Base-by-base conservation (phyloP, 2,329 filamentous ascomycete genomes). In the Knufia fluminis region DNA sequence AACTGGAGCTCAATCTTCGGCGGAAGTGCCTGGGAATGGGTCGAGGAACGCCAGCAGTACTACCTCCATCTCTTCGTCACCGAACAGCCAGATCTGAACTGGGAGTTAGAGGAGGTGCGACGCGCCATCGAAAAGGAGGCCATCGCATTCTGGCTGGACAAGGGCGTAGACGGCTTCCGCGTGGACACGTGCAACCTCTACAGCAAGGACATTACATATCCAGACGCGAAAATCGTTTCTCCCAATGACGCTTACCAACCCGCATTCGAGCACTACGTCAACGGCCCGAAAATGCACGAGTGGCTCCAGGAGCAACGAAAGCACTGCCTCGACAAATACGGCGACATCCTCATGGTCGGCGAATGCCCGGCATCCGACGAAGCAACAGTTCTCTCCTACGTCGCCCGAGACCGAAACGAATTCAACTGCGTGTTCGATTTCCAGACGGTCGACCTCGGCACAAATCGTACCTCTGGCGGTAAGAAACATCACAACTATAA, bases 1-100 rank as follows among this genome's bases (percentile, higher is more conserved):
- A 83, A 77, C 52, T 77, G 74, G 73, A 40, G 62, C 4, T 63
- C 61, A 38, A 66, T 67, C 26, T 67, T 70, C 48, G 63, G 64
- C 4, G 67, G 68, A n/a, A 58, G 53, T 42, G 58, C 58, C 3
- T 60, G 58, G 58, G 57, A 59, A 38, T 60, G 57, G 39, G 53
- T 53, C 20, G 38, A 38, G n/a, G 54, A 56, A 32, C 48, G 58
- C 3, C 57, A 59, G 39, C 57, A 88, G 62, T 88, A 86, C 62
- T 88, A 85, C 59, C 75, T 88, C 1, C 80, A 83, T 54, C 71
- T 90, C 12, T 90, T 87, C 62, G 78, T 79, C 7, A 74, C 75
- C 8, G 77, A 84, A 54, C 85, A 89, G 63, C 85, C 86, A 0
- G 86, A 90, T 58, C 70, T 90, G 12, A 90, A 90, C 64, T 90